Base-by-base conservation (phyloP, 1,284 basidiomycete genomes). In the Exobasidium rhododendri region DNA sequence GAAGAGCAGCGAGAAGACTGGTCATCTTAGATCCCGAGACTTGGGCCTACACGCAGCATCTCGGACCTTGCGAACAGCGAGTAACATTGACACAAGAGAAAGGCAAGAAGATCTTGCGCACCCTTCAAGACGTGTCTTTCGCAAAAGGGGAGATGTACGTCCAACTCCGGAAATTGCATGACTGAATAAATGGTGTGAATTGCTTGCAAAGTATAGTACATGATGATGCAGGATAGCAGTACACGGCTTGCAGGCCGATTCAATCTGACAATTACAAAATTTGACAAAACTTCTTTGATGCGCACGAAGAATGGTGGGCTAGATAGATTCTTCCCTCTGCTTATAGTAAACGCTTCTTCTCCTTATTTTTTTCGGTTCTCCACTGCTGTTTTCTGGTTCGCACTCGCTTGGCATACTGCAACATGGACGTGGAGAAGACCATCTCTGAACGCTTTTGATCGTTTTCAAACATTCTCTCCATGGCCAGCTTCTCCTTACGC, bases 371-470 rank as follows among this genome's bases (percentile, higher is more conserved):
- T 26, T 24, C 26, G 13, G 47, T 50, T 50, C 46, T 20, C 46
- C 17, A 47, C 6, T 7, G 7, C 46, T 10, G 10, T 20, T 47
- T 26, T 50, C 28, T 6, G 13, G 20, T 26, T 6, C 47, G 47
- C 22, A 28, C 47, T 24, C 13, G 24, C 28, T 77, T 67, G 4
- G 75, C 74, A 43, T 60, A 51, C 6, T 62, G 58, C 11, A 77
- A 61, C 58, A 66, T 74, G 60, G 65, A 64, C 6, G 51, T 45
- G 17, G 62, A 63, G 61, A 75, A 76, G 20, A 53, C 29, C 71
- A 75, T 71, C 28, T 35, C 11, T 4, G 60, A 43, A 4, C 75
- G 65, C 26, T 52, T 61, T 13, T 63, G 59, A 40, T 77, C 75
- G 1, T 65, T 61, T 20, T 60, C 60, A 46, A 70, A 77, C 4